Base-by-base conservation (phyloP, 2,329 filamentous ascomycete species). In the Colletotrichum neosansevieriae region DNA sequence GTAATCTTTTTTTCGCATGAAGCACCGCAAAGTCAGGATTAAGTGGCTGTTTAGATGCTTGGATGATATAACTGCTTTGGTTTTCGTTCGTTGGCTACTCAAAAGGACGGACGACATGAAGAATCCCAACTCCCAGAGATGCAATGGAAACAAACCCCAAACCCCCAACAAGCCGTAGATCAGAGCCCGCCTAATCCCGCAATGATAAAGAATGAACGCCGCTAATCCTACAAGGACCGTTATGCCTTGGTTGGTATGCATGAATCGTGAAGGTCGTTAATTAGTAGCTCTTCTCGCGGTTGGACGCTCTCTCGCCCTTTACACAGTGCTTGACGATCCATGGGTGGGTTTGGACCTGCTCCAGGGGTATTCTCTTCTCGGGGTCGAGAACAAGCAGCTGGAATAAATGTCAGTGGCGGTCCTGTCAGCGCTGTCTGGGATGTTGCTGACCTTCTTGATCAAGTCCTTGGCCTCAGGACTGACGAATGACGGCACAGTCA, bases 301-400 rank as follows among this genome's bases (percentile, higher is more conserved):
- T 86, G 42, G 81, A 73, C 6, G 82, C 83, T 61, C 84, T 80
- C 76, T 87, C 85, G n/a, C 85, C 85, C 80, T 88, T 89, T 72
- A 91, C 86, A 79, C 95, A 98, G 80, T 98, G 93, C 85, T 98
- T 98, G 73, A 98, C 79, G 75, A 99, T 97, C 96, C 96, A 99
- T 17, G 96, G 95, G 79, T 98, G 96, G 59, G 86, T 86, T 79
- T 95, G 91, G 42, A 98, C 92, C 67, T 97, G 91, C 15, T 97
- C 94, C 11, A 99, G 88, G 3, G 94, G 88, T 74, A 99, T 92
- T 72, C 96, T 87, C 85, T 97, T 97, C 76, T 97, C 94, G 0
- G 96, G 96, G 76, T 98, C 94, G 63, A 98, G 86, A 19, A 98
- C 94, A 49, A 99, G 88, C 44, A 97, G 84, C 93, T 92, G 79